Percentiles rank a stretch among this genome's conserved stretches.
phyloP scores from a whole-genome alignment of 2,329 filamentous ascomycete genomes.

The Hymenoscyphus fructigenus region DNA sequence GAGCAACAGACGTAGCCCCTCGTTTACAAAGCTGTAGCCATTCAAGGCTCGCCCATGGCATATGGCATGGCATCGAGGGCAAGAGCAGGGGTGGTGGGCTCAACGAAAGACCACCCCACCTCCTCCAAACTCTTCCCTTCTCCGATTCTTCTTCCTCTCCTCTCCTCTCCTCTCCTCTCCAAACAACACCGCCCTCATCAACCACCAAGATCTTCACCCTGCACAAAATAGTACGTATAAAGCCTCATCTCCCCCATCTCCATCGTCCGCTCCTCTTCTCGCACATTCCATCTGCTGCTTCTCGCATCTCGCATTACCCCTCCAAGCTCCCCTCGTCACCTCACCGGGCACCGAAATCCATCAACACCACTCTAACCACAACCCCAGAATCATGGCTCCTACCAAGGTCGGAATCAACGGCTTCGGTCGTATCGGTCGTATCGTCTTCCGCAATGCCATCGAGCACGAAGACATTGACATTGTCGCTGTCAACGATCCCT shows the following conservation, averaged over 20 bases:
- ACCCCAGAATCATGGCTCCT: conserved; percentile 46
- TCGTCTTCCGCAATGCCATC: conserved; percentile 97
- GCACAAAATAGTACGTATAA: conserved; percentile 23
- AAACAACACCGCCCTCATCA: conserved; percentile 2
- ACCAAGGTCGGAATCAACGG: conserved; percentile 96
- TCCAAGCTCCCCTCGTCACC: conserved; percentile 1
- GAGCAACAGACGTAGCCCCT: neutral
- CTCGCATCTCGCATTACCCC: neutral
- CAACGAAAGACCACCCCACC: neutral
- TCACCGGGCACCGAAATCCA: neutral
- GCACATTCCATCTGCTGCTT: neutral
- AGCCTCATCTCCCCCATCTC: conserved; percentile 6
- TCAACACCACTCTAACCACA: conserved; percentile 15
- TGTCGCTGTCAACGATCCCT: conserved; percentile 98
- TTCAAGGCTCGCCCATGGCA: neutral
- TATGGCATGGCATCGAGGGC: neutral
- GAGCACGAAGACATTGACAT: conserved; percentile 88
- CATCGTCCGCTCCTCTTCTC: neutral
- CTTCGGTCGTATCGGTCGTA: conserved; percentile 99
- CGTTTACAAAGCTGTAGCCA: neutral
- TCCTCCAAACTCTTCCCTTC: conserved; percentile 2
- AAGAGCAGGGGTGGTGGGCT: neutral
- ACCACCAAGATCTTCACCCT: conserved; percentile 15
- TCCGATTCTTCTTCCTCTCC: neutral
- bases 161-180: neutral